Evolutionary conservation across 2,329 filamentous ascomycete genomes (phyloP).

Genomic region (Fusarium sarcochroum): DNA sequence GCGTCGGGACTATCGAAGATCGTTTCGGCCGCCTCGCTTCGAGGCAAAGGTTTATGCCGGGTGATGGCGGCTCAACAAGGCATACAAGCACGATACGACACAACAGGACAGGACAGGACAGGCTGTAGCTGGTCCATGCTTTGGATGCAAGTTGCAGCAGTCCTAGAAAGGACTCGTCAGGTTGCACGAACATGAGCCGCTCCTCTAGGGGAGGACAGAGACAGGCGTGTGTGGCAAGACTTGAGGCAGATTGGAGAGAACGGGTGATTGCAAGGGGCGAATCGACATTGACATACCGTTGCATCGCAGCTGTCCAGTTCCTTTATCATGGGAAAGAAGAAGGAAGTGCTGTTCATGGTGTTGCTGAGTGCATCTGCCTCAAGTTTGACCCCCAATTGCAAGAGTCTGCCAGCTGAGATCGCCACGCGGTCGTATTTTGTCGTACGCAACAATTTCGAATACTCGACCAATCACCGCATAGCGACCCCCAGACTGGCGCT

Average conservation of each 20-base stretch:
- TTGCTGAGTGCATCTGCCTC: slow-evolving; percentile 9
- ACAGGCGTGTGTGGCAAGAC: slow-evolving; percentile 39
- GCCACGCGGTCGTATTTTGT: slow-evolving; percentile 28
- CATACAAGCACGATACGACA: slow-evolving; percentile 9
- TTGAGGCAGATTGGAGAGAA: slow-evolving; percentile 16
- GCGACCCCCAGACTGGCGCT: slow-evolving; percentile 20
- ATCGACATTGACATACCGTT: slow-evolving; percentile 27
- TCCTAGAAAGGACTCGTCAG: slow-evolving; percentile 30
- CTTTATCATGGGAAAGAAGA: slow-evolving; percentile 17
- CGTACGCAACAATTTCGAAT: slow-evolving; percentile 26
- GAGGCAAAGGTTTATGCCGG: slow-evolving; percentile 36
- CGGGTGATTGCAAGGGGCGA: slow-evolving; percentile 27
- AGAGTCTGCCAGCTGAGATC: slow-evolving; percentile 28
- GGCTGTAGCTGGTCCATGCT: slow-evolving; percentile 10
- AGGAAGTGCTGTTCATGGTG: slow-evolving; percentile 10
- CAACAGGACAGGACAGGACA: neutral
- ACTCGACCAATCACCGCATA: slow-evolving; percentile 16
- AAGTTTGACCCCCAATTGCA: slow-evolving; percentile 20
- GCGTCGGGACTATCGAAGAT: slow-evolving; percentile 38
- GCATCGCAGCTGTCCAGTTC: slow-evolving; percentile 40
- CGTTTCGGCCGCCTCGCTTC: slow-evolving; percentile 32
- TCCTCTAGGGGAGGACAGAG: slow-evolving; percentile 10
- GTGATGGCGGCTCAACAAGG: slow-evolving; percentile 36
- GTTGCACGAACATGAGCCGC: slow-evolving; percentile 32
- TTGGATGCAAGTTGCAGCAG: slow-evolving; percentile 6